Percentiles rank a stretch among this genome's conserved stretches.
These are phyloP conservation scores for Globisporangium sylvaticum DNA, from an alignment of 352 stramenopile genomes.

Conservation along the genomic window DNA sequence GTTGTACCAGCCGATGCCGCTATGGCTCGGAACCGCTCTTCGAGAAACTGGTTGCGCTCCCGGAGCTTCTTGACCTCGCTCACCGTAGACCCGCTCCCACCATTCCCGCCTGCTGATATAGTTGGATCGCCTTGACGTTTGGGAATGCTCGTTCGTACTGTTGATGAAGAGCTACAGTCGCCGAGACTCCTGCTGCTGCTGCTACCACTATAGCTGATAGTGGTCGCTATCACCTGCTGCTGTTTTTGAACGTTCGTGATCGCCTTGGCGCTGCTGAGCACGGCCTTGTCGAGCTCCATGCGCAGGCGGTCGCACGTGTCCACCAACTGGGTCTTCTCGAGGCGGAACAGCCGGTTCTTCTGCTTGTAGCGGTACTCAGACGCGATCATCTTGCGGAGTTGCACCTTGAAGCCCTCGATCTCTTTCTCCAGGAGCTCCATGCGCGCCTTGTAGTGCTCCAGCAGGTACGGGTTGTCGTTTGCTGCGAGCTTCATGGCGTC, in stretches of 20 bases:
- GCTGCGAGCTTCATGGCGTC: neutral
- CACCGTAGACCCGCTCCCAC: slow-evolving; percentile 10
- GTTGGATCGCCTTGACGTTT: neutral
- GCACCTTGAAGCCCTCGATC: slow-evolving; percentile 54
- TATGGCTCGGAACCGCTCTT: slow-evolving; percentile 50
- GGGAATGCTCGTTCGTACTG: neutral
- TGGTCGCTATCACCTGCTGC: neutral
- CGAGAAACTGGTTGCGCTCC: slow-evolving; percentile 54
- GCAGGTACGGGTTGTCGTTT: slow-evolving; percentile 68
- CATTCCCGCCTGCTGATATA: neutral
- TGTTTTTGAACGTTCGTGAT: slow-evolving; percentile 22
- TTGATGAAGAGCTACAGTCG: neutral
- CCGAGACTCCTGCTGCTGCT: neutral
- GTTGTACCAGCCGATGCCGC: neutral
- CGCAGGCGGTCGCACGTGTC: slow-evolving; percentile 44
- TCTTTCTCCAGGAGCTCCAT: slow-evolving; percentile 51
- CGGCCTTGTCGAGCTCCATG: slow-evolving; percentile 37
- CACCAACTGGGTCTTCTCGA: slow-evolving; percentile 47
- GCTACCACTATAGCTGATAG: neutral
- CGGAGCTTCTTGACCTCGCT: slow-evolving; percentile 51
- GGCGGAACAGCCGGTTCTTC: slow-evolving; percentile 47
- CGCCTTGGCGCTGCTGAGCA: slow-evolving; percentile 30
- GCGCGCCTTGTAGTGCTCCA: slow-evolving; percentile 53
- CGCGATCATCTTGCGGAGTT: slow-evolving; percentile 79
- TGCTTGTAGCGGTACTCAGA: slow-evolving; percentile 74